These are phyloP conservation scores for Phoma sp. DNA, from an alignment of 2,329 filamentous ascomycete species.

Conservation along the genomic window DNA sequence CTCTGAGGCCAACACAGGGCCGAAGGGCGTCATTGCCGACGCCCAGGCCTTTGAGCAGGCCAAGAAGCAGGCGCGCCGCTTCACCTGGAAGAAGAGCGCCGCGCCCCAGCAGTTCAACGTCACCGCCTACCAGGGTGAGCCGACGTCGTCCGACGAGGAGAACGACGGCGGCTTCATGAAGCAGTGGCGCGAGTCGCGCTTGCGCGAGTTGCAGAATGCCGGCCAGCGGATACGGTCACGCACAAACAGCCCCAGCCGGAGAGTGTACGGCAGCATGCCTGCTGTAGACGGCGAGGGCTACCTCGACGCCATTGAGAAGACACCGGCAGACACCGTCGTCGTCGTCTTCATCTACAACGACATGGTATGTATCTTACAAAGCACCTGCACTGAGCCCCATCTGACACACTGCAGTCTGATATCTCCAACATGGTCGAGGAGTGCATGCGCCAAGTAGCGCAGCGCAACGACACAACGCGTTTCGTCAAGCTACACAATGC, in stretches of 20 bases:
- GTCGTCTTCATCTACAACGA: constrained; percentile 94
- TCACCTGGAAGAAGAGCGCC: constrained; percentile 41
- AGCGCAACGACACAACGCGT: constrained; percentile 71
- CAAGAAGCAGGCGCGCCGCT: constrained; percentile 45
- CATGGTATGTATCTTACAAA: constrained; percentile 64
- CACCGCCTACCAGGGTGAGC: constrained; percentile 58
- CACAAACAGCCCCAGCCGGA: constrained; percentile 76
- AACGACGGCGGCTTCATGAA: constrained; percentile 83
- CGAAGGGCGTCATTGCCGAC: constrained; percentile 87
- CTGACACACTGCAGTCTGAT: constrained; percentile 65
- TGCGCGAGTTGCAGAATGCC: constrained; percentile 75
- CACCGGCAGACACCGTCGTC: constrained; percentile 78
- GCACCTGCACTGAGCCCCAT: neutral
- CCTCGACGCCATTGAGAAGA: constrained; percentile 94
- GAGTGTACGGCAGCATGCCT: constrained; percentile 79
- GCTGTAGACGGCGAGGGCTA: constrained; percentile 90
- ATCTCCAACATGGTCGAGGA: constrained; percentile 80
- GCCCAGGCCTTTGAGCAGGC: constrained; percentile 77
- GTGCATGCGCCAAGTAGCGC: constrained; percentile 76
- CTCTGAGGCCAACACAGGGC: constrained; percentile 74
- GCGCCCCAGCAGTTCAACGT: constrained; percentile 32
- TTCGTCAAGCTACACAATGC: constrained; percentile 92
- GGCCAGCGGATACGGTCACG: constrained; percentile 63
- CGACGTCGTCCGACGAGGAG: constrained; percentile 56
- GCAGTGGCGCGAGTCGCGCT: constrained; percentile 81